Evolutionary conservation across 2,329 filamentous ascomycete genomes (phyloP).

Genomic region (Mycocentrospora acerina): DNA sequence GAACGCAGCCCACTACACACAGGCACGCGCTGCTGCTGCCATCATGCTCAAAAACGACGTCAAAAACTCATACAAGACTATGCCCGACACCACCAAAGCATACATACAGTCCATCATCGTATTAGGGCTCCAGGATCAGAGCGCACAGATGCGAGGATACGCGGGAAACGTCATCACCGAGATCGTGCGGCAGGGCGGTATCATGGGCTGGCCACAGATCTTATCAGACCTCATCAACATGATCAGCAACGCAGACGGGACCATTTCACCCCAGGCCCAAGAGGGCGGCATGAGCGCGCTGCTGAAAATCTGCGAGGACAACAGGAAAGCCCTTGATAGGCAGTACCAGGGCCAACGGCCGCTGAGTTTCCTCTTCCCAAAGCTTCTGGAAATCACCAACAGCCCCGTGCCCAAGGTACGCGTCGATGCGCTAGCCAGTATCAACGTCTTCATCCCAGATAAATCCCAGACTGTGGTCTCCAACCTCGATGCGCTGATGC

Average conservation of each 20-base stretch:
- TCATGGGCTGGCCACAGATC: conserved; percentile 89
- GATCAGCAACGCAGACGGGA: conserved; percentile 71
- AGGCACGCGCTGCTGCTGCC: conserved; percentile 82
- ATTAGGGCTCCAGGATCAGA: conserved; percentile 76
- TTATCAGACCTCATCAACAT: conserved; percentile 79
- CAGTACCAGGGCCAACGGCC: conserved; percentile 88
- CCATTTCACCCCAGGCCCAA: conserved; percentile 70
- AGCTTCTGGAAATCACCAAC: conserved; percentile 83
- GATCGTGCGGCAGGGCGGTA: conserved; percentile 77
- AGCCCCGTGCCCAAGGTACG: conserved; percentile 76
- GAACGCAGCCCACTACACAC: conserved; percentile 64
- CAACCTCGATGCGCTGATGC: conserved; percentile 77
- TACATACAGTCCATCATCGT: conserved; percentile 81
- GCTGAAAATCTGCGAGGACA: conserved; percentile 96
- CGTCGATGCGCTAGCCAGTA: conserved; percentile 74
- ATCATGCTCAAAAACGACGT: conserved; percentile 97
- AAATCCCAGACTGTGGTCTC: conserved; percentile 80
- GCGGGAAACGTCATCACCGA: conserved; percentile 95
- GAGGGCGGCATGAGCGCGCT: conserved; percentile 93
- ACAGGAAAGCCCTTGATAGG: conserved; percentile 79
- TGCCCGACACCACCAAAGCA: conserved; percentile 70
- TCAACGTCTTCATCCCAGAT: conserved; percentile 89
- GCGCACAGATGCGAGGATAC: conserved; percentile 80
- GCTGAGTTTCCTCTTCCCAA: conserved; percentile 83
- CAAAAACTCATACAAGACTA: conserved; percentile 70